Conservation (phyloP, 352 stramenopile species). For the Elongisporangium prolatum region DNA sequence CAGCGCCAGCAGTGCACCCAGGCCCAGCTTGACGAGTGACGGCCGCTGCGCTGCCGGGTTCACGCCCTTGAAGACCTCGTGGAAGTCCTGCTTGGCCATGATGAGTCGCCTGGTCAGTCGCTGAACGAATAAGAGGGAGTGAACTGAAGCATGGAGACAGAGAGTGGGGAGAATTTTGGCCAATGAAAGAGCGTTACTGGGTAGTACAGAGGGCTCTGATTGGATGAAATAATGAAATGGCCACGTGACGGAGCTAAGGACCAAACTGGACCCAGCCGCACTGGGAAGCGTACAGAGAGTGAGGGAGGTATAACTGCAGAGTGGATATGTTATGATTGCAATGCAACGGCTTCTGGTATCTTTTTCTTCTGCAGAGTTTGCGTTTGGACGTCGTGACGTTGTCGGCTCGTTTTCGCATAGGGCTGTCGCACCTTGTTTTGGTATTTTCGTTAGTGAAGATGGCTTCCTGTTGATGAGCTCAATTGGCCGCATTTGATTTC, state of each 20-base stretch:
- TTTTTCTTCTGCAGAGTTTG: background rate
- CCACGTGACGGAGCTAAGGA: background rate
- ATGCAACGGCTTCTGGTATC: background rate
- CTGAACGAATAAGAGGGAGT: background rate
- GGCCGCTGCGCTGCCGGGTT: conserved; percentile 5
- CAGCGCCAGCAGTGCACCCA: conserved; percentile 17
- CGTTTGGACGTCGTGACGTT: background rate
- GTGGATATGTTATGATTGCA: background rate
- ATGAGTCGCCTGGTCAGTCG: background rate
- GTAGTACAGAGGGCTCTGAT: background rate
- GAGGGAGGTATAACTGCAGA: background rate
- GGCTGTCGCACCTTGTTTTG: background rate
- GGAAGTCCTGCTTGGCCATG: conserved; percentile 32
- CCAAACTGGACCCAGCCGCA: background rate
- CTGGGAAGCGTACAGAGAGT: background rate
- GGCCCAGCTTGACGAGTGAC: conserved; percentile 20
- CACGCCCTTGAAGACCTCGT: conserved; percentile 22
- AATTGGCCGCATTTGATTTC: no score
- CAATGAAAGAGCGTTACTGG: background rate
- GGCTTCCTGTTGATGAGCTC: no score
- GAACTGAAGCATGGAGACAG: background rate
- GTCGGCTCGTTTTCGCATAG: background rate
- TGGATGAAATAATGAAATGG: background rate
- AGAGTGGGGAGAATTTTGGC: background rate
- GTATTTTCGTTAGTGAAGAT: background rate